phyloP scores from a whole-genome alignment of 345 rosid genomes.

The Salix suchowensis region DNA sequence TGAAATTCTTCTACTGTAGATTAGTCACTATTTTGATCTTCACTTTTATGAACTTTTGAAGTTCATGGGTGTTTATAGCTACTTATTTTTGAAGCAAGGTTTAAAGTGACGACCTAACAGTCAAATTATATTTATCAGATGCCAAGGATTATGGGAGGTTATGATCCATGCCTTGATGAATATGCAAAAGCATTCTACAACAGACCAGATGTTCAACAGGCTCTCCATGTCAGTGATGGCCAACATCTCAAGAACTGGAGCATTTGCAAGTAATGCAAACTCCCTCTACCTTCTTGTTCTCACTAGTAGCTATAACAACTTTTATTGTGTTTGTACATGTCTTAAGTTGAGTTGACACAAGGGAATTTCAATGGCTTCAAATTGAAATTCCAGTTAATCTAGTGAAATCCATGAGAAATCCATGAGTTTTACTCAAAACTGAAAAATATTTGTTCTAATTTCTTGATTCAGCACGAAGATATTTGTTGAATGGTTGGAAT shows the following conservation, averaged over 20 bases:
- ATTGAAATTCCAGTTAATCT: background rate
- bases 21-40: background rate
- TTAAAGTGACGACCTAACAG: background rate
- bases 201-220: conserved; percentile 72
- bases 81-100: background rate
- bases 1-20: background rate
- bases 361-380: background rate
- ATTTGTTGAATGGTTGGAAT: conserved; percentile 49
- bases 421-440: background rate
- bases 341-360: background rate
- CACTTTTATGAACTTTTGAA: background rate
- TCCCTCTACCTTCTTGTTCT: background rate
- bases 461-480: conserved; percentile 43
- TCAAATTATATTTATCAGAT: conserved; percentile 29
- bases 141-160: conserved; percentile 78
- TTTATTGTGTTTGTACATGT: background rate
- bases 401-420: background rate
- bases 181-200: conserved; percentile 70
- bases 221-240: conserved; percentile 79
- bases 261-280: conserved; percentile 74
- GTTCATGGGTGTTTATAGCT: background rate
- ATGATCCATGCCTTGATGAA: conserved; percentile 77
- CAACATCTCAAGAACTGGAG: conserved; percentile 61
- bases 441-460: background rate
- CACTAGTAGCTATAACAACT: background rate